Percentiles rank a stretch among this genome's conserved stretches.
Conservation (phyloP, 1,139 yeast genomes). For the Diutina pseudorugosa region DNA sequence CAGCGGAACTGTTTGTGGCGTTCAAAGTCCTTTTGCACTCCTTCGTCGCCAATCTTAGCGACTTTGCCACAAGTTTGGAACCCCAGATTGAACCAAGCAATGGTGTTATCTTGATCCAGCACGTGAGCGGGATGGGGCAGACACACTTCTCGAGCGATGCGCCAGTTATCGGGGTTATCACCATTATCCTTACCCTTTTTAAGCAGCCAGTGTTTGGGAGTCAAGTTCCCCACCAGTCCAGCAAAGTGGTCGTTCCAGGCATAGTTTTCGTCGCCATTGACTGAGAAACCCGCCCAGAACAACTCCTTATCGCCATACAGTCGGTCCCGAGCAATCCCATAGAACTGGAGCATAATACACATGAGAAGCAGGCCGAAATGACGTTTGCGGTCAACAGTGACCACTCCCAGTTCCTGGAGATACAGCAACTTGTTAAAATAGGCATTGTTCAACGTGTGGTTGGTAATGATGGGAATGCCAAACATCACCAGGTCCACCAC, state of each 20-base stretch:
- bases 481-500: conserved; percentile 22
- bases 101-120: conserved; percentile 7
- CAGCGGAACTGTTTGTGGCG: conserved; percentile 5
- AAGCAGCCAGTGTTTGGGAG: background rate
- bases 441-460: conserved; percentile 18
- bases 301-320: conserved; percentile 19
- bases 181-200: conserved; percentile 9
- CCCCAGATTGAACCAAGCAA: conserved; percentile 10
- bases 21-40: conserved; percentile 7
- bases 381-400: conserved; percentile 25
- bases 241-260: conserved; percentile 9
- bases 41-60: conserved; percentile 2
- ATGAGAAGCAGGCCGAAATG: conserved; percentile 33
- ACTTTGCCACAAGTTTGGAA: conserved; percentile 9
- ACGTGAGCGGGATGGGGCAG: conserved; percentile 29
- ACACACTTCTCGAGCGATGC: conserved; percentile 19
- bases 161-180: conserved; percentile 11
- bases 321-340: conserved; percentile 24
- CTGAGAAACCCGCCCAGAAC: conserved; percentile 10
- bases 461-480: conserved; percentile 20
- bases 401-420: conserved; percentile 42
- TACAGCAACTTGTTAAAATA: conserved; percentile 25
- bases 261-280: conserved; percentile 8
- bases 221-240: conserved; percentile 8
- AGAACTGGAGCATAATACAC: conserved; percentile 29